These are phyloP conservation scores for Globisporangium polare DNA, from an alignment of 352 stramenopile genomes.

Conservation along the genomic window DNA sequence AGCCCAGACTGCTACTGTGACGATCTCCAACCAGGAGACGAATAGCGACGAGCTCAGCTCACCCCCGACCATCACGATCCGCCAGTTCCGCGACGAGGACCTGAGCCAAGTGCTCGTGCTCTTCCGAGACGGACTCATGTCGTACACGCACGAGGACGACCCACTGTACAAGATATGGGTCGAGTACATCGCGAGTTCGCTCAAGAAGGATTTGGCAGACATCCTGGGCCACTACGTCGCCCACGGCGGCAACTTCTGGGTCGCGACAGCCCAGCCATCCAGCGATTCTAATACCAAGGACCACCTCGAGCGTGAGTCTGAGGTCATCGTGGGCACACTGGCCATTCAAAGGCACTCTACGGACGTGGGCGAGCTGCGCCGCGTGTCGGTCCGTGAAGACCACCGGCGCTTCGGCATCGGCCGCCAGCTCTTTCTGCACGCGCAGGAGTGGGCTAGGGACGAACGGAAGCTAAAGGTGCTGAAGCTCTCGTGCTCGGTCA, in stretches of 20 bases:
- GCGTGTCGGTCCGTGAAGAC: conserved; percentile 36
- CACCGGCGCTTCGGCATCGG: conserved; percentile 33
- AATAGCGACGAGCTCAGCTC: background rate
- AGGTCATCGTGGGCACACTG: conserved; percentile 14
- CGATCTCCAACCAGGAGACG: background rate
- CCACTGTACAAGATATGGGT: conserved; percentile 14
- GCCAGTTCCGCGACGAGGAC: conserved; percentile 17
- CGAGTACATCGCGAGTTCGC: conserved; percentile 7
- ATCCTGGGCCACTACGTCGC: conserved; percentile 12
- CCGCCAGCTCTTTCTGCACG: background rate
- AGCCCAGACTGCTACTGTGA: background rate
- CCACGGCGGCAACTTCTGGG: conserved; percentile 15
- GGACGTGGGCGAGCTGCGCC: conserved; percentile 21
- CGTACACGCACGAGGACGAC: conserved; percentile 7
- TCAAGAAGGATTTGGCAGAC: conserved; percentile 20
- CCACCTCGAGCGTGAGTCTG: background rate
- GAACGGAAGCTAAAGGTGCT: background rate
- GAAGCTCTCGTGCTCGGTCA: background rate
- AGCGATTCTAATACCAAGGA: background rate
- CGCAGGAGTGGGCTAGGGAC: background rate
- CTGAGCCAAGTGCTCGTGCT: conserved; percentile 12
- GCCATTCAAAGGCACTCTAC: conserved; percentile 13
- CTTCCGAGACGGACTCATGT: conserved; percentile 14
- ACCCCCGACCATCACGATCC: conserved; percentile 5
- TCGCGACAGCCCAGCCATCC: conserved; percentile 1